Evolutionary conservation across 805 yeast species (phyloP), one percentile per base, ranked within the genome.

Genomic region (Hanseniaspora jakobsenii): DNA sequence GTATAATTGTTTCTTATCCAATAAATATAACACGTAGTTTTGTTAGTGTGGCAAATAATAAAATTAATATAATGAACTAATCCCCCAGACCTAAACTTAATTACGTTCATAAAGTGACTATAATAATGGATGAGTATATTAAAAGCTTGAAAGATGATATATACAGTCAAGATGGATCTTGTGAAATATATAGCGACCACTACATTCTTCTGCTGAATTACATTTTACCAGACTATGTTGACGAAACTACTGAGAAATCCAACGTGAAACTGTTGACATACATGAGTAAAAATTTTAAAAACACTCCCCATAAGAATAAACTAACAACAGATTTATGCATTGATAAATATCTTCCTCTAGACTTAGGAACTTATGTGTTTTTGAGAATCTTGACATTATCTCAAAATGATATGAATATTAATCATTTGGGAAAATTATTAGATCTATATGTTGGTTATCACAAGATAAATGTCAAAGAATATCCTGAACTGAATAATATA

Each of bases 161-260:
- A 6, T 28, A 22, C 10, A 35, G 19, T 24, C 24, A 31, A 23
- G 27, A 31, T 6, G 13, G 10, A 3, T 12, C 14, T 7, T 16
- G 10, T 4, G n/a, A 10, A 6, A 29, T 36, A 8, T 29, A 31
- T 13, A 13, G 13, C 6, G 28, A 42, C 17, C 46, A 42, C 17
- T 42, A 42, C 14, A 24, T 31, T n/a, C 18, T 42, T 9, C 31
- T 42, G 14, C 12, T 42, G 14, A 39, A 42, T 12, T 42, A 35
- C n/a, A 13, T 42, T 13, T n/a, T 42, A n/a, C 32, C 39, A 9
- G 39, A 42, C 19, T 27, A 27, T 16, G 13, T 26, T 28, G 46
- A 28, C 23, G n/a, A n/a, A n/a, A n/a, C n/a, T n/a, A n/a, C n/a
- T n/a, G n/a, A n/a, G n/a, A n/a, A n/a, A n/a, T n/a, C n/a, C n/a